These are phyloP conservation scores for Sutorius australiensis DNA, from an alignment of 768 basidiomycete species.

Conservation along the genomic window DNA sequence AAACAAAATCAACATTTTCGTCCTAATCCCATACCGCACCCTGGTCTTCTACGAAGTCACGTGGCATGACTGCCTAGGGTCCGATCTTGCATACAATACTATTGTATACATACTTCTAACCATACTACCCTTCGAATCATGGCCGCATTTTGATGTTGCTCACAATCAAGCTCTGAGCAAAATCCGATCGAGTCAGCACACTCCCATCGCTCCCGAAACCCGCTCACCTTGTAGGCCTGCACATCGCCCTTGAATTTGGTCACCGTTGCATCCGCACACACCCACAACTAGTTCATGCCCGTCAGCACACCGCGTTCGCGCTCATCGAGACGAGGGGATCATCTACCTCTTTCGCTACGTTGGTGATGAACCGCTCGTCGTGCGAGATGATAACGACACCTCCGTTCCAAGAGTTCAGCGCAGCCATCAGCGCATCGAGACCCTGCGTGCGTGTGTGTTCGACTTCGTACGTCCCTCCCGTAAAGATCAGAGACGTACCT, in stretches of 20 bases:
- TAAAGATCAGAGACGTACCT: conserved; percentile 41
- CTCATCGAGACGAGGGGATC: neutral
- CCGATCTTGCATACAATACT: too few relatives aligned
- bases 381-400: conserved; percentile 93
- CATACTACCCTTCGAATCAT: neutral
- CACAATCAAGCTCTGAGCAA: conserved; percentile 68
- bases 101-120: neutral
- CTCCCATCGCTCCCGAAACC: neutral
- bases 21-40: too few relatives aligned
- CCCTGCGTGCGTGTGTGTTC: conserved; percentile 51
- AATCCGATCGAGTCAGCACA: conserved; percentile 5
- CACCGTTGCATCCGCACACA: conserved; percentile 81
- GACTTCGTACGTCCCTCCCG: neutral
- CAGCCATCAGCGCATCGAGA: conserved; percentile 91
- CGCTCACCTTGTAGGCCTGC: conserved; percentile 78
- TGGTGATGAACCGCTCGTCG: conserved; percentile 93
- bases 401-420: conserved; percentile 77
- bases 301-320: conserved; percentile 1
- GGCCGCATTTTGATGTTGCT: conserved; percentile 64
- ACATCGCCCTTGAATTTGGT: conserved; percentile 87
- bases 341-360: conserved; percentile 74
- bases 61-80: too few relatives aligned
- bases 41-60: too few relatives aligned
- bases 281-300: conserved; percentile 67
- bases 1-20: too few relatives aligned